Conservation (phyloP, 768 basidiomycete species). For the Fistulinella prunicolor region DNA sequence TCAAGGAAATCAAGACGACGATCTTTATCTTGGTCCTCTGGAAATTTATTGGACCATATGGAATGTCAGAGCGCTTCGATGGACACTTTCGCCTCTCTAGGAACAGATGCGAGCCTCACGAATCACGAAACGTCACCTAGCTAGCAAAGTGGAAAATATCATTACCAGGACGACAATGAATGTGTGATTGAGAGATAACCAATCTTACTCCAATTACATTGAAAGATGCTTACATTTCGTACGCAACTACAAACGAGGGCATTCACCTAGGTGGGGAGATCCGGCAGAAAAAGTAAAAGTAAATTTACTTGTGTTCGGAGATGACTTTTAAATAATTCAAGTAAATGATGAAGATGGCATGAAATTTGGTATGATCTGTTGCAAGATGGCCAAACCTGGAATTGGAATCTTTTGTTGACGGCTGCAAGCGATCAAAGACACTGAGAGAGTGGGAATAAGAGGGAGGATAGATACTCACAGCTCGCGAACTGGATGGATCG, state of each 20-base stretch:
- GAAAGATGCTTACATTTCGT: no score
- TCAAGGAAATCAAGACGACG: no score
- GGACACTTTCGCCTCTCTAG: no score
- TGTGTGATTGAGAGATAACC: neutral
- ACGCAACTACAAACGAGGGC: no score
- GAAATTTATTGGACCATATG: no score
- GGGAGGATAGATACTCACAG: slow-evolving; percentile 40
- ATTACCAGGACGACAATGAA: neutral
- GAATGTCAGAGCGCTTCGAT: no score
- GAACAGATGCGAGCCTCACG: no score
- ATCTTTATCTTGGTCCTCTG: no score
- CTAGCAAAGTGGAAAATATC: neutral
- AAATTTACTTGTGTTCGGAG: neutral
- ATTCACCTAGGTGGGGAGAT: no score
- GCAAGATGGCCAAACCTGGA: slow-evolving; percentile 28
- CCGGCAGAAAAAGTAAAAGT: no score
- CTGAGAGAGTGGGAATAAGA: neutral
- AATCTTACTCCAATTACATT: no score
- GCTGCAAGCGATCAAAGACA: slow-evolving; percentile 6
- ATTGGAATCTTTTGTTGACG: slow-evolving; percentile 28
- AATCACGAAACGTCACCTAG: neutral
- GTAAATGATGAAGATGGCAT: slow-evolving; percentile 11
- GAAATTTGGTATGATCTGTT: slow-evolving; percentile 20
- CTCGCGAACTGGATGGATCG: slow-evolving; percentile 49
- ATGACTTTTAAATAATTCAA: neutral